Conservation (phyloP, 768 basidiomycete genomes). For the Podaxis rugospora region DNA sequence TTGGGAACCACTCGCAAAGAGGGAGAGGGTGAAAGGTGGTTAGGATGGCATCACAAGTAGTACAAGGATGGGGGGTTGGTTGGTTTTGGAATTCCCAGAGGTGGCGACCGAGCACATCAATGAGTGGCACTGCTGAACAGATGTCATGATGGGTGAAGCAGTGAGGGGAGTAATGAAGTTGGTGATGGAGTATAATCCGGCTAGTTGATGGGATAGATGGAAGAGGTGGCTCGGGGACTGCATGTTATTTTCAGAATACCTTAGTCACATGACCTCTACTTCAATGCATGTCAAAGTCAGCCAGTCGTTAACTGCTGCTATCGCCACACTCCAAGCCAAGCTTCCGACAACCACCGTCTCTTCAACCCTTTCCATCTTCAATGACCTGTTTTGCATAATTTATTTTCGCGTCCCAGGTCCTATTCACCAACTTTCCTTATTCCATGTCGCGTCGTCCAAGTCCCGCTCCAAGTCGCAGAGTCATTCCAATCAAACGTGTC, state of each 20-base stretch:
- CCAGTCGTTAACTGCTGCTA: not conserved
- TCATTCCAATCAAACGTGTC: constrained; percentile 43
- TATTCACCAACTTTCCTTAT: not conserved
- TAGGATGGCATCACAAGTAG: constrained; percentile 1
- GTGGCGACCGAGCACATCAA: not conserved
- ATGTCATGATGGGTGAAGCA: not conserved
- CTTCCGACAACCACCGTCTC: not conserved
- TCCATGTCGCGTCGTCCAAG: constrained; percentile 34
- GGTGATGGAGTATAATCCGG: not conserved
- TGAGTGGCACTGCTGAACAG: not conserved
- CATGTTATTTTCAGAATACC: not conserved
- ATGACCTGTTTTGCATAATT: not conserved
- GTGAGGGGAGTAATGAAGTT: not conserved
- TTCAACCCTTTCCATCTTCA: not conserved
- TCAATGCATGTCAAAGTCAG: not conserved
- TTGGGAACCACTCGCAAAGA: constrained; percentile 1
- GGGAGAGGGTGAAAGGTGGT: not conserved
- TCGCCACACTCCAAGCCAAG: not conserved
- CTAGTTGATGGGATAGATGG: not conserved
- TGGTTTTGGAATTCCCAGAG: not conserved
- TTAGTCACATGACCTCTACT: not conserved
- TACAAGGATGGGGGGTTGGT: no score
- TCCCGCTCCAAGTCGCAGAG: constrained; percentile 34
- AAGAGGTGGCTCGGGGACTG: not conserved
- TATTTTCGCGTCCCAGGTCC: not conserved